Conservation (phyloP, 2,329 filamentous ascomycete species). For the Dactylellina parvicollis region DNA sequence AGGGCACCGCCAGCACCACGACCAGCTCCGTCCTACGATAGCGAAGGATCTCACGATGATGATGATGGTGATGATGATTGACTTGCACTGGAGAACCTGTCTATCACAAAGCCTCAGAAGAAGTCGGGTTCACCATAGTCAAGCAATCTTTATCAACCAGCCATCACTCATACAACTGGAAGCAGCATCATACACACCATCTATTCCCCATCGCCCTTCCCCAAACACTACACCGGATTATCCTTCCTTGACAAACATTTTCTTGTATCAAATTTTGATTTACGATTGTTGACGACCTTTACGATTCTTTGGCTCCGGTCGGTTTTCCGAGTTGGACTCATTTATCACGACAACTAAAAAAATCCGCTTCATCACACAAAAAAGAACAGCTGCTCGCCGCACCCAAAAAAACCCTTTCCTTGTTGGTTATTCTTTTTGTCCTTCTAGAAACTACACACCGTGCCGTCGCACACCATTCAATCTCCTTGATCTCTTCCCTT, state of each 20-base stretch:
- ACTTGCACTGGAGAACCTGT: slow-evolving; percentile 52
- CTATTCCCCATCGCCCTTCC: neutral
- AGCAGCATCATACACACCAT: neutral
- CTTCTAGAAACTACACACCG: slow-evolving; percentile 17
- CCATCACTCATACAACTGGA: neutral
- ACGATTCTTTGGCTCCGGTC: slow-evolving; percentile 42
- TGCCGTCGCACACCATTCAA: slow-evolving; percentile 43
- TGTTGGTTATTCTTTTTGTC: slow-evolving; percentile 26
- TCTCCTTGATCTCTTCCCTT: slow-evolving; percentile 40
- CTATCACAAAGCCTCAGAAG: slow-evolving; percentile 41
- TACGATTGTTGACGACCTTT: slow-evolving; percentile 50
- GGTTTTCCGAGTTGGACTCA: slow-evolving; percentile 23
- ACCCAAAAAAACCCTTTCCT: slow-evolving; percentile 44
- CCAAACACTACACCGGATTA: slow-evolving; percentile 3
- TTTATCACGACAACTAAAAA: slow-evolving; percentile 49
- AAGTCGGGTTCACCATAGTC: slow-evolving; percentile 16
- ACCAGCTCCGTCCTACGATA: slow-evolving; percentile 42
- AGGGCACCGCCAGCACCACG: slow-evolving; percentile 43
- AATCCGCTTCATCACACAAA: slow-evolving; percentile 40
- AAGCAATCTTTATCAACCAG: neutral
- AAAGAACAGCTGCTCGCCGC: slow-evolving; percentile 54
- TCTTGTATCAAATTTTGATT: slow-evolving; percentile 54
- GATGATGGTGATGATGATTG: slow-evolving; percentile 56
- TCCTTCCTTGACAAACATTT: slow-evolving; percentile 21
- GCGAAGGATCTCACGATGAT: slow-evolving; percentile 54